Base-by-base conservation (phyloP, 495 filamentous ascomycete genomes). In the Aspergillus wentii region DNA sequence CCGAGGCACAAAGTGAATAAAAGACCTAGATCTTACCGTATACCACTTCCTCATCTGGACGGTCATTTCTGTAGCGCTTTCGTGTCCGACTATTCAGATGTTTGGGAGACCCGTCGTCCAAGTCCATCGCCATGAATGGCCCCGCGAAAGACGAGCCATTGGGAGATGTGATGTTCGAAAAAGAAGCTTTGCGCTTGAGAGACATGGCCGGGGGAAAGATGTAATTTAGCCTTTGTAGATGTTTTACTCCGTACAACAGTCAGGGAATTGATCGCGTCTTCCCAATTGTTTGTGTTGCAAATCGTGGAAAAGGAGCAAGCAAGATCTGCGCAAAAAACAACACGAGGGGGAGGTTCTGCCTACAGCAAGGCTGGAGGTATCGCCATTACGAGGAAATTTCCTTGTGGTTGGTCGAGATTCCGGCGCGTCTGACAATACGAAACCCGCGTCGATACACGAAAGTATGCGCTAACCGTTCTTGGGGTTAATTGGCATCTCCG, bases 141-240 rank as follows among this genome's bases (percentile, higher is more conserved):
- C 46, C 47, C 11, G 46, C 55, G 38, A 52, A 51, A 15, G 63
- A 60, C 5, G 46, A 34, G 18, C 36, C 49, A 26, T 44, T 62
- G 19, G 61, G 63, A 32, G 54, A 61, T 14, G 58, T 46, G 16
- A 58, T 35, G 10, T 48, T 51, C 8, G 62, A 48, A 37, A 59
- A 64, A 1, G 69, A 72, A 33, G 68, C 66, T 42, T 75, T 75
- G 45, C 71, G 72, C 49, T 75, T 75, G 54, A 68, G 61, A 29
- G 67, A 57, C 71, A 75, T 75, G 26, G 20, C n/a, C n/a, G n/a
- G n/a, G n/a, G n/a, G n/a, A n/a, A n/a, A n/a, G n/a, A n/a, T n/a
- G n/a, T n/a, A n/a, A n/a, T n/a, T n/a, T n/a, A n/a, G n/a, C n/a
- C n/a, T n/a, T n/a, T n/a, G n/a, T n/a, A n/a, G n/a, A n/a, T n/a